phyloP scores from a whole-genome alignment of 2,329 filamentous ascomycete genomes.

The Trichoderma asperellum region DNA sequence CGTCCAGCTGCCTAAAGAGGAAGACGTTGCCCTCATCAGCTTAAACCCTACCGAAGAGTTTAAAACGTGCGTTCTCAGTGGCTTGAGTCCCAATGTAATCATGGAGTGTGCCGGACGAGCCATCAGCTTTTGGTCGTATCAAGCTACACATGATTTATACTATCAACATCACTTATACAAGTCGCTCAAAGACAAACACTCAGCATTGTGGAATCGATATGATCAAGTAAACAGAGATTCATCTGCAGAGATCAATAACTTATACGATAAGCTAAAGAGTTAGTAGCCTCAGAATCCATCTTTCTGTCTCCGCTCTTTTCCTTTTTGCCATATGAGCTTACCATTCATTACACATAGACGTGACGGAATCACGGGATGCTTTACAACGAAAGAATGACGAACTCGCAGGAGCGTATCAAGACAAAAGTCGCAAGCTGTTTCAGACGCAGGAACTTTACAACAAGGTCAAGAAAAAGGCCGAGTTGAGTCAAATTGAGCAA shows the following conservation, averaged over 20 bases:
- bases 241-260: slow-evolving; percentile 68
- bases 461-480: slow-evolving; percentile 59
- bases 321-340: slow-evolving; percentile 19
- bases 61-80: slow-evolving; percentile 83
- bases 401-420: slow-evolving; percentile 65
- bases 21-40: slow-evolving; percentile 73
- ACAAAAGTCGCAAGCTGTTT: slow-evolving; percentile 70
- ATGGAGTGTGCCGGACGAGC: slow-evolving; percentile 85
- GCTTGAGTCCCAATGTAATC: slow-evolving; percentile 76
- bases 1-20: slow-evolving; percentile 66
- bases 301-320: background rate
- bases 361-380: slow-evolving; percentile 64
- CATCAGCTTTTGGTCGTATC: slow-evolving; percentile 84
- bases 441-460: slow-evolving; percentile 70
- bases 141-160: slow-evolving; percentile 77
- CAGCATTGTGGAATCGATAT: slow-evolving; percentile 64
- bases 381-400: slow-evolving; percentile 74
- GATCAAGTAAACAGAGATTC: slow-evolving; percentile 76
- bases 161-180: slow-evolving; percentile 79
- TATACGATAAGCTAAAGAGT: slow-evolving; percentile 70
- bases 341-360: slow-evolving; percentile 42
- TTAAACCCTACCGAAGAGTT: slow-evolving; percentile 85
- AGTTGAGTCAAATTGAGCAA: slow-evolving; percentile 58
- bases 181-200: slow-evolving; percentile 72
- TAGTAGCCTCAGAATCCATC: slow-evolving; percentile 32